Evolutionary conservation across 352 stramenopile genomes (phyloP).

Genomic region (Globisporangium parvum): DNA sequence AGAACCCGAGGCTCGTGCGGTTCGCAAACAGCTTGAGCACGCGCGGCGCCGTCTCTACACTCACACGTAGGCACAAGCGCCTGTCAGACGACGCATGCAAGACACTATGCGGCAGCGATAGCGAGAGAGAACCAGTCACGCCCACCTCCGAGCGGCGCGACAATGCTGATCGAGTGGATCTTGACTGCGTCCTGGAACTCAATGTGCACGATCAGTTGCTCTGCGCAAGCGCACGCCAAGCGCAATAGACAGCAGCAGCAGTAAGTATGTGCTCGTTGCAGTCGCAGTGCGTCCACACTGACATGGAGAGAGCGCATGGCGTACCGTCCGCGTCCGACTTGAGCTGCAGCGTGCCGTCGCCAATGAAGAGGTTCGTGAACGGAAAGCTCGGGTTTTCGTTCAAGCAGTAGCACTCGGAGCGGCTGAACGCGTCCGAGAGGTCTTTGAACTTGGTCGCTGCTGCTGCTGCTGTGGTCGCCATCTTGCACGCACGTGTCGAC

Average conservation of each 20-base stretch:
- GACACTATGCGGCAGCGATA: too few relatives aligned
- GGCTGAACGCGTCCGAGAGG: constrained; percentile 52
- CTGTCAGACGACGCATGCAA: too few relatives aligned
- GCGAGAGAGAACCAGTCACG: too few relatives aligned
- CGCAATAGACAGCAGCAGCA: not conserved
- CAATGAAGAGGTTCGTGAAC: constrained; percentile 74
- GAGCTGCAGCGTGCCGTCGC: constrained; percentile 67
- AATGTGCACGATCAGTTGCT: constrained; percentile 78
- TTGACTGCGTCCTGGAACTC: constrained; percentile 36
- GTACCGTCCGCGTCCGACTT: constrained; percentile 53
- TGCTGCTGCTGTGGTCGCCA: too few relatives aligned
- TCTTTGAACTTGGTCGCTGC: constrained; percentile 33
- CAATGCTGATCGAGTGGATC: constrained; percentile 55
- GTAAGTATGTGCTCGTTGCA: constrained; percentile 17
- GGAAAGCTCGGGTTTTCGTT: constrained; percentile 69
- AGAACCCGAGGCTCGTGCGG: too few relatives aligned
- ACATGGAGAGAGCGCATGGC: not conserved
- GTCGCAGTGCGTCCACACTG: constrained; percentile 8
- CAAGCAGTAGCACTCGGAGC: constrained; percentile 13
- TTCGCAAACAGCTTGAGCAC: too few relatives aligned
- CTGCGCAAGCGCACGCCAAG: constrained; percentile 14
- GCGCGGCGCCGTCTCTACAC: too few relatives aligned
- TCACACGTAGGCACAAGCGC: too few relatives aligned
- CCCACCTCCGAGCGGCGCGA: constrained; percentile 43
- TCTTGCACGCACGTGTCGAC: too few relatives aligned